Evolutionary conservation across 2,329 filamentous ascomycete genomes (phyloP).

Genomic region (Cercospora sesami): DNA sequence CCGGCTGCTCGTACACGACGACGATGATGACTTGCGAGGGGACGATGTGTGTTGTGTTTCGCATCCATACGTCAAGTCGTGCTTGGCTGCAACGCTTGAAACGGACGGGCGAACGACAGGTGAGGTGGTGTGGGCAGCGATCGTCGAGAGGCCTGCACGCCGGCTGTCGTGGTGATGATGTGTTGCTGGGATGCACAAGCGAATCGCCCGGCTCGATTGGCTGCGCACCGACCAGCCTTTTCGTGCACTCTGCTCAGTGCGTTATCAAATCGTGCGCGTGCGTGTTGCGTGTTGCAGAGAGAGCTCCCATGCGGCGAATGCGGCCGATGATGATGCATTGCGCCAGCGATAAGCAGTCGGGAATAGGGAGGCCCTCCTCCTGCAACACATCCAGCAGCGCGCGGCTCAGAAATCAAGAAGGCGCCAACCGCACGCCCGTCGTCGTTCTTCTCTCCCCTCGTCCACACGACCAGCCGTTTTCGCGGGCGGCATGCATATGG

Average conservation of each 20-base stretch:
- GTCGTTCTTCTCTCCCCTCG: not conserved
- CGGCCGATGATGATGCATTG: slow-evolving; percentile 2
- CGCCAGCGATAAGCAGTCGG: not conserved
- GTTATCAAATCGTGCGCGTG: not conserved
- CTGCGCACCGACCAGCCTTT: not conserved
- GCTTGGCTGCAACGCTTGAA: not conserved
- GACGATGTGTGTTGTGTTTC: not conserved
- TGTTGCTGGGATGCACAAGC: slow-evolving; percentile 3
- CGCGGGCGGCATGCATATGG: not conserved
- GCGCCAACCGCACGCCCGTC: not conserved
- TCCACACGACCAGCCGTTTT: not conserved
- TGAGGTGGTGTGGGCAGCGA: not conserved
- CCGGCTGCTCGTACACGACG: not conserved
- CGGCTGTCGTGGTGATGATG: not conserved
- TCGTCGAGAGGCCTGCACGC: not conserved
- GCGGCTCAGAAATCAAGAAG: not conserved
- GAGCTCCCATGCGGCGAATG: not conserved
- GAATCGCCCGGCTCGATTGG: not conserved
- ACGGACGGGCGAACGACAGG: not conserved
- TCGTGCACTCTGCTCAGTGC: not conserved
- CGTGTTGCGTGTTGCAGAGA: not conserved
- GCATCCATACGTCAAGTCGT: not conserved
- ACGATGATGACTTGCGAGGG: not conserved
- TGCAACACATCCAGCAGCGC: not conserved
- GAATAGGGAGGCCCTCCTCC: not conserved